phyloP scores from a whole-genome alignment of 129 eudicot genomes.

The Arctium minus region DNA sequence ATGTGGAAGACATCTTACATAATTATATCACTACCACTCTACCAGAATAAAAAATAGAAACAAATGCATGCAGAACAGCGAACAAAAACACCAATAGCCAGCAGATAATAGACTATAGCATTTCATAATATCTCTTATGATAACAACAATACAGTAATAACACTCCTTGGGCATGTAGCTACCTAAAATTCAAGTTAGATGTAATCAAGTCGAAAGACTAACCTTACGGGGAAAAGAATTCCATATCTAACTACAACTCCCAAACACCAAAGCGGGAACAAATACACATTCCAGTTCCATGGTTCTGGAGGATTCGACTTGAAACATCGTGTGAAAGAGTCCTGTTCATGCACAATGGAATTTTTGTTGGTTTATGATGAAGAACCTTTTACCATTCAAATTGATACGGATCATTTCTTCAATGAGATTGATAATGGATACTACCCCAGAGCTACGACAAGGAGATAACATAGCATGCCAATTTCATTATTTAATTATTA shows the following conservation, averaged over 20 bases:
- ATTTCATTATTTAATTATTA: no score
- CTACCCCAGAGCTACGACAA: no score
- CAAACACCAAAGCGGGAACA: slow-evolving; percentile 94
- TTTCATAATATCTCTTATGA: no score
- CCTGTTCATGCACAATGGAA: slow-evolving; percentile 49
- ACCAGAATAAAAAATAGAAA: no score
- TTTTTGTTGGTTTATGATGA: neutral
- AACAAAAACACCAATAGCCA: no score
- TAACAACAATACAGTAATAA: no score
- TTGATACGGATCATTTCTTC: neutral
- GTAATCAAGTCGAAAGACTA: slow-evolving; percentile 14
- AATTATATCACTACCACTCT: no score
- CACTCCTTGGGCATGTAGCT: neutral
- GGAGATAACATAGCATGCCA: no score
- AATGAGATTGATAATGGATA: neutral
- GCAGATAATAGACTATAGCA: no score
- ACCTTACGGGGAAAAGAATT: slow-evolving; percentile 85
- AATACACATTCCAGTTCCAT: slow-evolving; percentile 93
- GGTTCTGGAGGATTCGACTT: slow-evolving; percentile 96
- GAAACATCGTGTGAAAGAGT: slow-evolving; percentile 93
- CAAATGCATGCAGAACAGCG: no score
- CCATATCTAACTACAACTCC: slow-evolving; percentile 88
- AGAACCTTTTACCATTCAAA: neutral
- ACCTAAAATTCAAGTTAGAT: neutral
- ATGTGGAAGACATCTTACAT: no score